Evolutionary conservation across 108 stramenopile species (phyloP), one percentile per base, ranked within the genome.

Genomic region (Cylindrotheca closterium): DNA sequence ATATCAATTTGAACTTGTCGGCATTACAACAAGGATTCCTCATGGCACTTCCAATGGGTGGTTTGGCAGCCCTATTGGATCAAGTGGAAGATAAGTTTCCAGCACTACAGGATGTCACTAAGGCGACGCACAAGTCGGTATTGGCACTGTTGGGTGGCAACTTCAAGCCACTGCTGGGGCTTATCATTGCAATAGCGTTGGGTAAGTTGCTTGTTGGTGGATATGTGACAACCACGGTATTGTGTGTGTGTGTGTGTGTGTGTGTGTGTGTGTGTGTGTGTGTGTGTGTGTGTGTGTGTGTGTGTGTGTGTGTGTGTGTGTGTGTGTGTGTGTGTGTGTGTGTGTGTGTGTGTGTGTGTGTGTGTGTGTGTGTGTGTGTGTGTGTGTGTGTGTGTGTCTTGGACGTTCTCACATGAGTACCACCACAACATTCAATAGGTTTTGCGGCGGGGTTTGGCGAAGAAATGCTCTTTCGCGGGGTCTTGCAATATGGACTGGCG

Each of bases 391-490:
- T 2, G 2, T 19, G 21, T 18, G 2, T 1, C 21, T 19, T 47
- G 2, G 47, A 47, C 18, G 47, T 18, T 19, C 1, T 47, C 19
- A 21, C 18, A 19, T 47, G 19, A 21, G 2, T 19, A 47, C 47
- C 18, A 19, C 19, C 2, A 1, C 19, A 47, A 47, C 19, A 47
- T 47, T 47, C 21, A 2, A 21, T 47, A 55, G 92, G 92, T 8
- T 23, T 71, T 0, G 89, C 85, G 10, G 94, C 94, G 26, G 94
- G 94, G 4, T 58, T 84, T 57, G 91, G 91, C 46, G 94, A 95
- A 74, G 94, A 95, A 65, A 79, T 83, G 89, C 68, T 95, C 0
- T 95, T 95, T 73, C 89, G 94, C 0, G 91, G 91, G 1, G 79
- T 92, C 1, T 72, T 91, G 30, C 91, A 92, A 63, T 77, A 69